A percentile compares a stretch with the other conserved stretches of the same genome.
Conservation (phyloP, 768 basidiomycete species). For the Pleurotus tuoliensis region DNA sequence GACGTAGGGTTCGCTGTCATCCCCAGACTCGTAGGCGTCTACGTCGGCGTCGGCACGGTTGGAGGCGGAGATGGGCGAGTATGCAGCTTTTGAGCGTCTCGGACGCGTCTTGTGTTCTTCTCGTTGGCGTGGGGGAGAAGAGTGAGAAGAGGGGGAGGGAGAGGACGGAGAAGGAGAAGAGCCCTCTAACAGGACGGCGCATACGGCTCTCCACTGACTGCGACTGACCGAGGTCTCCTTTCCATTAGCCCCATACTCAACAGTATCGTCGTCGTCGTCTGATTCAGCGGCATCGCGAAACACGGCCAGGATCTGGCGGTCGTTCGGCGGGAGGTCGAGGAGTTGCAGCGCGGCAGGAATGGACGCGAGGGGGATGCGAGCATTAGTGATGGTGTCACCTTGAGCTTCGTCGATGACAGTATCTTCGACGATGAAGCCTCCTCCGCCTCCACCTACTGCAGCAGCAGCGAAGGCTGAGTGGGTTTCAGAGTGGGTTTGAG, state of each 20-base stretch:
- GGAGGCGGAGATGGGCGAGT: too few species aligned
- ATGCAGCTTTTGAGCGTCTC: slow-evolving; percentile 16
- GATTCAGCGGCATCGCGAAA: slow-evolving; percentile 64
- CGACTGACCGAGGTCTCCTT: slow-evolving; percentile 33
- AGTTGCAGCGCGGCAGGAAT: slow-evolving; percentile 60
- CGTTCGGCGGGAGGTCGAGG: slow-evolving; percentile 67
- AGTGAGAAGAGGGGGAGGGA: not conserved
- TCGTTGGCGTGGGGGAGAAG: not conserved
- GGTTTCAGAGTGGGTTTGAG: slow-evolving; percentile 10
- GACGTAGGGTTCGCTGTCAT: too few species aligned
- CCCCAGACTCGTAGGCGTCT: too few species aligned
- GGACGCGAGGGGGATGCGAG: slow-evolving; percentile 47
- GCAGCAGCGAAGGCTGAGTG: slow-evolving; percentile 11
- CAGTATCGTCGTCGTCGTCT: slow-evolving; percentile 18
- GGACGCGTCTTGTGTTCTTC: not conserved
- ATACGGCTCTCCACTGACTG: slow-evolving; percentile 79
- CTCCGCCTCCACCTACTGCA: not conserved
- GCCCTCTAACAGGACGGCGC: slow-evolving; percentile 63
- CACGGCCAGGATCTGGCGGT: slow-evolving; percentile 66
- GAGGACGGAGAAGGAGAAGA: not conserved
- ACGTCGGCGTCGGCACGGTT: too few species aligned
- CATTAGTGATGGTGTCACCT: slow-evolving; percentile 1
- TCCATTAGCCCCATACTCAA: too few species aligned
- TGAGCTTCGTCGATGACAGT: slow-evolving; percentile 5
- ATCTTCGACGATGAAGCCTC: slow-evolving; percentile 29